Evolutionary conservation across 805 yeast genomes (phyloP).

Genomic region (Candida germanica): DNA sequence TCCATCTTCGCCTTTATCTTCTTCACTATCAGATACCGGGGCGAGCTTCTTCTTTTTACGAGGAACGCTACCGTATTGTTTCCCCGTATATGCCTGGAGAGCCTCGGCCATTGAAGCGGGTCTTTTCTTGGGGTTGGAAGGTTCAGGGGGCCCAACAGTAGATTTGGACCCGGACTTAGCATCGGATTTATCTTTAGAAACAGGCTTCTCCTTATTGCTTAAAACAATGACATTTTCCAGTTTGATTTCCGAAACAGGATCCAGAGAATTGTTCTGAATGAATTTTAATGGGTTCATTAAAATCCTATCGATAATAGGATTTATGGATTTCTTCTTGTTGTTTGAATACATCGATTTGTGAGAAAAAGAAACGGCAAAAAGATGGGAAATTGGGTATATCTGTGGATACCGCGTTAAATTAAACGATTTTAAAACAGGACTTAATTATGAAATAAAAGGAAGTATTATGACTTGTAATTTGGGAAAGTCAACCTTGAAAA

Average conservation of each 20-base stretch:
- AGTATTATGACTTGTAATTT: too few species aligned
- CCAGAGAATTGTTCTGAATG: constrained; percentile 14
- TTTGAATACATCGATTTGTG: background rate
- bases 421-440: background rate
- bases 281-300: constrained; percentile 15
- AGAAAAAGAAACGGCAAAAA: background rate
- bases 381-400: too few species aligned
- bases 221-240: constrained; percentile 14
- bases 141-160: background rate
- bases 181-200: background rate
- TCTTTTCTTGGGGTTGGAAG: constrained; percentile 13
- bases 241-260: constrained; percentile 11
- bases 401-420: background rate
- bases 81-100: constrained; percentile 55
- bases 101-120: constrained; percentile 58
- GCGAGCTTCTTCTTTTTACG: constrained; percentile 36
- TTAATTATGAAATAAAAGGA: too few species aligned
- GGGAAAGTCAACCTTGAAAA: too few species aligned
- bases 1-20: constrained; percentile 14
- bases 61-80: constrained; percentile 35
- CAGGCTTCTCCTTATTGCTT: background rate
- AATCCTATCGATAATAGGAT: constrained; percentile 15
- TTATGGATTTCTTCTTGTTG: constrained; percentile 10
- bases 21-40: constrained; percentile 22
- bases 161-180: constrained; percentile 6